These are phyloP conservation scores for Ophiostoma sp. DNA, from an alignment of 2,329 filamentous ascomycete genomes.

Conservation along the genomic window DNA sequence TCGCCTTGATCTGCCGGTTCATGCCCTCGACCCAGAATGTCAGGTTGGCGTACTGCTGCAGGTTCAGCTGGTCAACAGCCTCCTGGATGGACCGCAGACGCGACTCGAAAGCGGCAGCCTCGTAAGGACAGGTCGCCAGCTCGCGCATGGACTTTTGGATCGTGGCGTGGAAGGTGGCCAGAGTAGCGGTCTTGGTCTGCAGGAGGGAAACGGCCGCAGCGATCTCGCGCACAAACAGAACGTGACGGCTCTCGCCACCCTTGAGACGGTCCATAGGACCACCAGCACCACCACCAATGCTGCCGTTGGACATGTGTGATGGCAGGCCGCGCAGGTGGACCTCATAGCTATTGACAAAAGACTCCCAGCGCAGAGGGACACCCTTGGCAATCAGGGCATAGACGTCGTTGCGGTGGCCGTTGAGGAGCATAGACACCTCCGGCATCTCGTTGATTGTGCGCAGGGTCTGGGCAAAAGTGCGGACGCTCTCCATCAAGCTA, in stretches of 20 bases:
- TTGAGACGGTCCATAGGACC: constrained; percentile 50
- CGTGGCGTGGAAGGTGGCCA: constrained; percentile 77
- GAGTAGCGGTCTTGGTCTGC: constrained; percentile 79
- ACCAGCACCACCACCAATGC: constrained; percentile 50
- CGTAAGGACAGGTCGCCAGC: constrained; percentile 81
- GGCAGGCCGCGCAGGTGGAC: constrained; percentile 72
- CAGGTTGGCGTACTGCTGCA: constrained; percentile 95
- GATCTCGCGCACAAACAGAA: constrained; percentile 94
- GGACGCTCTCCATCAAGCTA: constrained; percentile 97
- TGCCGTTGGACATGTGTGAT: constrained; percentile 55
- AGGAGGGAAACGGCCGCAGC: constrained; percentile 82
- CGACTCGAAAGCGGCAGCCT: constrained; percentile 73
- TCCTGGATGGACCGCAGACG: constrained; percentile 84
- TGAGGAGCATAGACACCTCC: constrained; percentile 82
- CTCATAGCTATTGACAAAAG: constrained; percentile 96
- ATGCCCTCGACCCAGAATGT: constrained; percentile 84
- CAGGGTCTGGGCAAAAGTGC: constrained; percentile 85
- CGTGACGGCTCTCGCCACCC: constrained; percentile 83
- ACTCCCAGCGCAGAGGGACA: constrained; percentile 91
- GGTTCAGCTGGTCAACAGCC: constrained; percentile 91
- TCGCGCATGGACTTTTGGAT: constrained; percentile 80
- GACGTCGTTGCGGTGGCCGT: constrained; percentile 88
- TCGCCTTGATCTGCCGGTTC: constrained; percentile 80
- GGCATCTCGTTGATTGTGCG: constrained; percentile 82
- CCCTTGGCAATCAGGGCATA: constrained; percentile 82